Evolutionary conservation across 805 yeast species (phyloP).

Genomic region (Grigorovia yakushimaensis): DNA sequence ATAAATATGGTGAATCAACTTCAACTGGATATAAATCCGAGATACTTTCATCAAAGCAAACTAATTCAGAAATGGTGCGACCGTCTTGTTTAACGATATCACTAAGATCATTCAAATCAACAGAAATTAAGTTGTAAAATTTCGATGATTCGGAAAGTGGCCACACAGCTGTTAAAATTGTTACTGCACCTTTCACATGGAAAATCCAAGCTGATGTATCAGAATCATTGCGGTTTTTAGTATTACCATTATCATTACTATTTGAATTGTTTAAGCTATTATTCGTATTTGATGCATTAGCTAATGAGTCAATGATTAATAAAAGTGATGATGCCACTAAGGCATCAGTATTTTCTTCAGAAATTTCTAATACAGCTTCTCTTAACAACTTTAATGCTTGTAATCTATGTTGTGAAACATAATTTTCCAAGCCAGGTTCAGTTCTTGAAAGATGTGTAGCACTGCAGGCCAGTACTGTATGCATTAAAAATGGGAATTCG

Average conservation of each 20-base stretch:
- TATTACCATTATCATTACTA: neutral
- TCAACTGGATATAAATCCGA: conserved; percentile 82
- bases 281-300: conserved; percentile 60
- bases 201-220: conserved; percentile 81
- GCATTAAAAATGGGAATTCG: conserved; percentile 84
- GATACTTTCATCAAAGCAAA: conserved; percentile 80
- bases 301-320: conserved; percentile 84
- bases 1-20: conserved; percentile 71
- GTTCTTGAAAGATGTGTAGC: conserved; percentile 84
- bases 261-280: neutral
- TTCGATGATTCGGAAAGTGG: conserved; percentile 66
- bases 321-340: conserved; percentile 85
- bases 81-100: conserved; percentile 37
- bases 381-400: conserved; percentile 75
- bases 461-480: conserved; percentile 78
- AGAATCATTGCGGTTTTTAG: conserved; percentile 20
- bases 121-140: conserved; percentile 64
- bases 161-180: conserved; percentile 91
- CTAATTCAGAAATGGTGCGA: conserved; percentile 43
- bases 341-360: conserved; percentile 82
- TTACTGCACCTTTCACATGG: conserved; percentile 95
- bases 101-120: conserved; percentile 83
- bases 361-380: conserved; percentile 77
- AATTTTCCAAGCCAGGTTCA: conserved; percentile 65
- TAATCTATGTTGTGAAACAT: conserved; percentile 77